Base-by-base conservation (phyloP, 495 filamentous ascomycete species). In the Talaromyces adpressus region DNA sequence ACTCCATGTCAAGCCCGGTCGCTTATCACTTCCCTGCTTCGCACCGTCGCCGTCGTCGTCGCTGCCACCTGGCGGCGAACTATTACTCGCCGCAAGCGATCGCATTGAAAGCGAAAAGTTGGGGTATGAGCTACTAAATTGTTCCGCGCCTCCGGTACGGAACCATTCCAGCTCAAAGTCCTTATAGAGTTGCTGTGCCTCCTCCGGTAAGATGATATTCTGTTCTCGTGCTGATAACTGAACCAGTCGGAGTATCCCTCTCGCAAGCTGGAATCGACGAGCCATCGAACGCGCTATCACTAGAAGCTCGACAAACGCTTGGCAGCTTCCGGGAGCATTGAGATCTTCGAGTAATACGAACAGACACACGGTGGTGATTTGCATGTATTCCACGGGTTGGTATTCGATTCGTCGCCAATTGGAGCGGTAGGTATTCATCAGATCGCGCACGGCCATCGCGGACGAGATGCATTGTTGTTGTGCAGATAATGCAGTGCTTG, bases 161-260 rank as follows among this genome's bases (percentile, higher is more conserved):
- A 64, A 67, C 12, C 61, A 20, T 16, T 64, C 63, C 4, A n/a
- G 8, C 25, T 68, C 61, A 47, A 71, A 64, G n/a, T 70, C 68
- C 6, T 41, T 23, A 34, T 87, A 75, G 63, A 89, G 84, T 18
- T 84, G 79, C 36, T 84, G 82, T 53, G 82, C 80, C 65, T 81
- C 83, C 47, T 87, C 82, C 64, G 85, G 81, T 30, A 89, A 72
- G 61, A 81, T 77, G 65, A 88, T 77, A 66, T 87, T 85, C 52
- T 78, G 72, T 66, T 86, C 77, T 41, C 81, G 73, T 57, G 84
- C 86, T 16, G 74, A 79, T 27, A 89, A 76, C 63, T 85, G 84
- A 54, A 89, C 80, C 25, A 67, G 63, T 6, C 68, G 64, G 16
- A 70, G 53, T 41, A 72, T 67, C 4, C 68, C 68, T 52, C 67